Base-by-base conservation (phyloP, 1,284 basidiomycete genomes). In the Athelia psychrophila region DNA sequence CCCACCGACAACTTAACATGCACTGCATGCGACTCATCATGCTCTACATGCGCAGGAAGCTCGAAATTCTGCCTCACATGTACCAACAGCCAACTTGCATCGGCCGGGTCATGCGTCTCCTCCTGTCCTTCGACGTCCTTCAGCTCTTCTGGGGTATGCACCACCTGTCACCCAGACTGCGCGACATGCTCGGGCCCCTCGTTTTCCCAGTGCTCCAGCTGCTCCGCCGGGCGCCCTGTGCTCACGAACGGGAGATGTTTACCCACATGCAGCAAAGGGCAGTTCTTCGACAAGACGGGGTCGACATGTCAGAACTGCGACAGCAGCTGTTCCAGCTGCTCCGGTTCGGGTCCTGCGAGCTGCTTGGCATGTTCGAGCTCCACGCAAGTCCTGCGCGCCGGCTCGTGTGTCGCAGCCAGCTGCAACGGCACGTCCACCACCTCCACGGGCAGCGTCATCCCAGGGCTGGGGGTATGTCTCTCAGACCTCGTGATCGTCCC, bases 131-230 rank as follows among this genome's bases (percentile, higher is more conserved):
- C 82, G 20, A 81, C 79, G 55, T 80, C 83, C 3, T 88, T 91
- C 70, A 71, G 75, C 47, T 79, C 86, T 15, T 76, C 81, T 18
- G 80, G 80, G 42, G 67, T 79, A 19, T 93, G 91, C 67, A 61
- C 84, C 48, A 57, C 80, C 2, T 93, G 91, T 66, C 91, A 93
- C 54, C 81, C 89, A 0, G 91, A 93, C 63, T 93, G 91, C 60
- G 80, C 79, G 5, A 83, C 84, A 4, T 93, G 91, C 68, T 79
- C 84, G 20, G 86, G 86, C 25, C 64, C 77, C 30, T 76, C 80
- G 1, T 90, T 91, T 72, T 84, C 80, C 62, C 86, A 92, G 63
- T 93, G 91, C 68, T 76, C 80, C 3, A 78, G 81, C 47, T 93
- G 91, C 61, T 75, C 81, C 18, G 59, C 84, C 36, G 67, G 74